Conservation (phyloP, 305 asterid species). For the Fraxinus paxiana region DNA sequence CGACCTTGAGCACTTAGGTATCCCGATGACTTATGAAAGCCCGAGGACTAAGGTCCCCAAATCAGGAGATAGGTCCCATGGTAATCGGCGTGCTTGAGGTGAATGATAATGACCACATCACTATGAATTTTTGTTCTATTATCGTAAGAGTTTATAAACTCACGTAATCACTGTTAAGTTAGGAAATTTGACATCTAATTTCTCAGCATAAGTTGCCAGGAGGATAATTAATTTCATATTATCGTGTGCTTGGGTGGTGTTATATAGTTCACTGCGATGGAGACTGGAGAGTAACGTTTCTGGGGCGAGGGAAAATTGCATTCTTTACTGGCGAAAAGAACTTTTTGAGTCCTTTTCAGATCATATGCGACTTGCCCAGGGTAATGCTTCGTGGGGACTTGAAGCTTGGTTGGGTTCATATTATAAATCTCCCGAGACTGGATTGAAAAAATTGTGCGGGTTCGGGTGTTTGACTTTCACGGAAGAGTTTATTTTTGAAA, state of each 20-base stretch:
- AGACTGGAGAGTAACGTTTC: background rate
- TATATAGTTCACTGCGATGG: background rate
- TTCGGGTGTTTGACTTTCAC: background rate
- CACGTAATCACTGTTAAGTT: background rate
- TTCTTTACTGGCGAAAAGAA: background rate
- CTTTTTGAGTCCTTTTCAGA: background rate
- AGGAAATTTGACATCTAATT: background rate
- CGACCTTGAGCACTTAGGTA: too few species aligned
- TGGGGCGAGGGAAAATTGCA: constrained; percentile 8
- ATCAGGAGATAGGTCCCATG: too few species aligned
- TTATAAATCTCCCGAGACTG: constrained; percentile 4
- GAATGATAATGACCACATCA: too few species aligned
- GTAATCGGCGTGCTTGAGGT: too few species aligned
- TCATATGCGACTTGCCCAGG: background rate
- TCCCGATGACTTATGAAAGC: too few species aligned
- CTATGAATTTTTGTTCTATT: background rate
- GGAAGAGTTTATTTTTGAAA: constrained; percentile 11
- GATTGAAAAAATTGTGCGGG: background rate
- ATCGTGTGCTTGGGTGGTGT: background rate
- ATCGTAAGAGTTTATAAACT: background rate
- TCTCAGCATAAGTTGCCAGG: background rate
- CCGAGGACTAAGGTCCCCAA: too few species aligned
- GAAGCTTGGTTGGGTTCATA: background rate
- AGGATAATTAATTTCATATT: background rate
- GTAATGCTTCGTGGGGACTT: constrained; percentile 5